A percentile compares a stretch with the other conserved stretches of the same genome.
Conservation (phyloP, 2,329 filamentous ascomycete genomes). For the Zymoseptoria brevis region DNA sequence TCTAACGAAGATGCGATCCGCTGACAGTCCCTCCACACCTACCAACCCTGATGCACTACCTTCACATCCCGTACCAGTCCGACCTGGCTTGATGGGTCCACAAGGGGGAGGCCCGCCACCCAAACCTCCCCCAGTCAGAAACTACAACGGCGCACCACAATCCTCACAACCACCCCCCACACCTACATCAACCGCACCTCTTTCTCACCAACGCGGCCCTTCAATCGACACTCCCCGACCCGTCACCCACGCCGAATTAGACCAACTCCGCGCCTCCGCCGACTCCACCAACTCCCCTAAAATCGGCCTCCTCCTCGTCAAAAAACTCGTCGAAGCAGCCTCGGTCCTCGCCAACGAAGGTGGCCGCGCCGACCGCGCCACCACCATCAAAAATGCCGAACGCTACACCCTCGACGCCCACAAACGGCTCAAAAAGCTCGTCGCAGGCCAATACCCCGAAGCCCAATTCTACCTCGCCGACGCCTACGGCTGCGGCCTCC, state of each 20-base stretch:
- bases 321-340: slow-evolving; percentile 78
- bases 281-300: slow-evolving; percentile 65
- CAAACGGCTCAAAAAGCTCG: slow-evolving; percentile 85
- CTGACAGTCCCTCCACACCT: slow-evolving; percentile 7
- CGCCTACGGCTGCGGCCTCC: slow-evolving; percentile 70
- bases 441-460: slow-evolving; percentile 62
- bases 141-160: slow-evolving; percentile 40
- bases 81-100: slow-evolving; percentile 38
- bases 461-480: slow-evolving; percentile 94
- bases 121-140: slow-evolving; percentile 46
- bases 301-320: slow-evolving; percentile 65
- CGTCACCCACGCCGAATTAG: slow-evolving; percentile 71
- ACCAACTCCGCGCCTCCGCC: slow-evolving; percentile 60
- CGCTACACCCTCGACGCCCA: slow-evolving; percentile 78
- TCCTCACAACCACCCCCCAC: slow-evolving; percentile 14
- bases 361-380: slow-evolving; percentile 59
- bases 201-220: slow-evolving; percentile 17
- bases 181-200: slow-evolving; percentile 19
- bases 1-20: slow-evolving; percentile 21
- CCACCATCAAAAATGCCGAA: slow-evolving; percentile 60
- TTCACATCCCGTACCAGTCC: slow-evolving; percentile 47
- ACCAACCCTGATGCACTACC: slow-evolving; percentile 49
- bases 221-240: slow-evolving; percentile 34
- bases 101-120: slow-evolving; percentile 23
- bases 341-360: slow-evolving; percentile 70